Evolutionary conservation across 306 rosid genomes (phyloP).

Genomic region (Malus domestica): DNA sequence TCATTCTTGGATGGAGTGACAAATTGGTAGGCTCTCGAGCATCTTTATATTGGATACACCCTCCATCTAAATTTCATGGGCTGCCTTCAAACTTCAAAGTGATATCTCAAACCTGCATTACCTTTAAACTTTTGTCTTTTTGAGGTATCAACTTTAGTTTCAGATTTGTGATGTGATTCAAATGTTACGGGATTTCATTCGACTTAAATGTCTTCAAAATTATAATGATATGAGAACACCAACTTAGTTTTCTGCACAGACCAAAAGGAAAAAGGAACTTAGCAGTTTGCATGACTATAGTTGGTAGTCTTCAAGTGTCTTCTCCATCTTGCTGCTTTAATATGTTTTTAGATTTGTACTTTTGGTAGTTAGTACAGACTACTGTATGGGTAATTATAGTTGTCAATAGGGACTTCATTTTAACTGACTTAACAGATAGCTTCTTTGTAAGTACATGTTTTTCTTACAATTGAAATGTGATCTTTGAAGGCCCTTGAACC

Average conservation of each 20-base stretch:
- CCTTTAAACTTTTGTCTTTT: background rate
- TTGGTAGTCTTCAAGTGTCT: background rate
- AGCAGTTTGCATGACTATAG: background rate
- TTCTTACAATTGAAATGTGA: too few relatives aligned
- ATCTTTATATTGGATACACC: background rate
- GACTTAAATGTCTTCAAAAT: background rate
- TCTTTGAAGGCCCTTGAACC: background rate
- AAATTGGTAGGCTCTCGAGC: conserved; percentile 62
- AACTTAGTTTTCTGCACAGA: background rate
- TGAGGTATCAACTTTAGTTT: background rate
- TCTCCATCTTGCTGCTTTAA: background rate
- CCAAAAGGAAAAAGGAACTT: background rate
- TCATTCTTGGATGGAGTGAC: conserved; percentile 98
- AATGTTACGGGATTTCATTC: background rate
- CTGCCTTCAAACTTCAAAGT: background rate
- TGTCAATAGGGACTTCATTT: background rate
- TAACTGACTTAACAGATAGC: background rate
- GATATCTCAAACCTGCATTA: background rate
- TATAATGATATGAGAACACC: background rate
- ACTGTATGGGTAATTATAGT: background rate
- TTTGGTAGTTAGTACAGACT: background rate
- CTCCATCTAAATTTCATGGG: background rate
- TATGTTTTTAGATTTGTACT: background rate
- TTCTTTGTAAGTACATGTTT: background rate
- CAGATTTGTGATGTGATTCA: background rate